Evolutionary conservation across 768 basidiomycete species (phyloP).

Genomic region (Boletellus ananas): DNA sequence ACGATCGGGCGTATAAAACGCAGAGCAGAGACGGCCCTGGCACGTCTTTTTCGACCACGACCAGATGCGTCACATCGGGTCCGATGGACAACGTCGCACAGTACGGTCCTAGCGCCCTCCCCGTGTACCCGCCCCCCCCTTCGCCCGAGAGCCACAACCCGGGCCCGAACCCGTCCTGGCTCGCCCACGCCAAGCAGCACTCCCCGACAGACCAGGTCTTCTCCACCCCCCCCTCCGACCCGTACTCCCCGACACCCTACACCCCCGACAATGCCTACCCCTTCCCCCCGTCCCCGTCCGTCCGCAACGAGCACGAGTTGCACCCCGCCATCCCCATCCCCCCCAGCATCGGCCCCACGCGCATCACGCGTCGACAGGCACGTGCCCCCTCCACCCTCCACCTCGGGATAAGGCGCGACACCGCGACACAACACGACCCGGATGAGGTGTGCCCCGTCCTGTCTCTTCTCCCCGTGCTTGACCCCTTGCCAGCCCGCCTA

Average conservation of each 20-base stretch:
- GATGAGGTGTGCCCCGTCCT: constrained; percentile 23
- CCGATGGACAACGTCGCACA: constrained; percentile 37
- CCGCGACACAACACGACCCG: constrained; percentile 19
- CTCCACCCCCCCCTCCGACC: constrained; percentile 38
- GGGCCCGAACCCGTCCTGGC: constrained; percentile 29
- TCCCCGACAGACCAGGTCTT: constrained; percentile 30
- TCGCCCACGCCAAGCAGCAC: constrained; percentile 4
- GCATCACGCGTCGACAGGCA: constrained; percentile 46
- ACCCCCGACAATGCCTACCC: constrained; percentile 27
- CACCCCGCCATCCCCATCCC: constrained; percentile 28
- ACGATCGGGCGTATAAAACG: constrained; percentile 31
- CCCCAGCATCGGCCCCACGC: constrained; percentile 49
- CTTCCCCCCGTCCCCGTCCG: constrained; percentile 12
- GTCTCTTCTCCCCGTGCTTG: constrained; percentile 1
- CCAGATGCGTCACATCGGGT: constrained; percentile 35
- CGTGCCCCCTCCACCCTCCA: constrained; percentile 33
- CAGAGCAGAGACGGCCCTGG: constrained; percentile 21
- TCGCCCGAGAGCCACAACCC: constrained; percentile 28
- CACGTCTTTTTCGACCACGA: constrained; percentile 30
- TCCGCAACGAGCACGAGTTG: constrained; percentile 28
- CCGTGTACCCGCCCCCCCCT: constrained; percentile 29
- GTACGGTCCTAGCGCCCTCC: constrained; percentile 25
- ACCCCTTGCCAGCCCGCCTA: constrained; percentile 29
- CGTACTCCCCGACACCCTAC: constrained; percentile 27
- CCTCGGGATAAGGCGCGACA: constrained; percentile 32